Percentiles rank a stretch among this genome's conserved stretches.
Conservation (phyloP, 176 grass and related monocot genomes). For the Phoenix dactylifera region DNA sequence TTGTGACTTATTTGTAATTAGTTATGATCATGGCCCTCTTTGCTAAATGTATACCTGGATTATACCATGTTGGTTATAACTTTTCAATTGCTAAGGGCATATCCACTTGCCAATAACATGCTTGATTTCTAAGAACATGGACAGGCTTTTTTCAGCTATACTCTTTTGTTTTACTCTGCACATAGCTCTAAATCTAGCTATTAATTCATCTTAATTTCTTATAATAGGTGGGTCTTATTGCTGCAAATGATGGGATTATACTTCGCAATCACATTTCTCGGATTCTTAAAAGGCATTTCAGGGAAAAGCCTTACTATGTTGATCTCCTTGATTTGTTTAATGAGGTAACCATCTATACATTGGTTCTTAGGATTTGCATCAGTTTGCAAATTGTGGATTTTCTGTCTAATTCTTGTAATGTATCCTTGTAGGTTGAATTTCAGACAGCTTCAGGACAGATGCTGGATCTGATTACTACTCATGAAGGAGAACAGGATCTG, state of each 20-base stretch:
- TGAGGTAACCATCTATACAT: slow-evolving; percentile 51
- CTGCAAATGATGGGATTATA: slow-evolving; percentile 90
- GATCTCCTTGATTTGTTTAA: slow-evolving; percentile 96
- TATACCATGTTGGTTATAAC: no score
- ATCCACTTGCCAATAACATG: no score
- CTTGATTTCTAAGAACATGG: no score
- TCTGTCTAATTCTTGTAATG: slow-evolving; percentile 11
- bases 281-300: slow-evolving; percentile 75
- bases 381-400: not conserved
- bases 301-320: slow-evolving; percentile 84
- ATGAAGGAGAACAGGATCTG: slow-evolving; percentile 91
- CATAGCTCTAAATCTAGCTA: not conserved
- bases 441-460: slow-evolving; percentile 97
- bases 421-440: slow-evolving; percentile 67
- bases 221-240: slow-evolving; percentile 94
- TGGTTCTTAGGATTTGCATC: not conserved
- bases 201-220: slow-evolving; percentile 17
- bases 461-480: slow-evolving; percentile 94
- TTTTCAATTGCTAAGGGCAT: no score
- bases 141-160: no score
- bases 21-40: no score
- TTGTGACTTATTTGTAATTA: no score
- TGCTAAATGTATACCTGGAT: no score
- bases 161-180: no score
- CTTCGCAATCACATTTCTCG: slow-evolving; percentile 91